Percentiles rank a stretch among this genome's conserved stretches.
Evolutionary conservation across 345 rosid species (phyloP).

Genomic region (Ceriops decandra): DNA sequence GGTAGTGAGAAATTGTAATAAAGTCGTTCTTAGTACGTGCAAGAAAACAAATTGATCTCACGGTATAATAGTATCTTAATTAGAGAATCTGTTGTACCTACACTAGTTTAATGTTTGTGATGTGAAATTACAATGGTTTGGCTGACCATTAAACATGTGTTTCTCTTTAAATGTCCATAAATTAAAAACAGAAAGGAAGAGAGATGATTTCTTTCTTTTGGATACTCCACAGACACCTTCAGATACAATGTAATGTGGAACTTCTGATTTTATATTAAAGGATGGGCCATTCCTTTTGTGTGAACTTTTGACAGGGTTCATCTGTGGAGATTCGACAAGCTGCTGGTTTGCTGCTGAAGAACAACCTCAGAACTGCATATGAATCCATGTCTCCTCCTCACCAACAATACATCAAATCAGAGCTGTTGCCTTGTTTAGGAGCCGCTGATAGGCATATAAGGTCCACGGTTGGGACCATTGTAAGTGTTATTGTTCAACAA

Average conservation of each 20-base stretch:
- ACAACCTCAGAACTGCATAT: conserved; percentile 70
- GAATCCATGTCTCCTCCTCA: conserved; percentile 54
- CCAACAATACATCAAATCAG: conserved; percentile 69
- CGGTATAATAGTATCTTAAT: too few relatives aligned
- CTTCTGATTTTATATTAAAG: not conserved
- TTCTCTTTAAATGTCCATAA: too few relatives aligned
- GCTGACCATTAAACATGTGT: too few relatives aligned
- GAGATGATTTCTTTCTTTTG: not conserved
- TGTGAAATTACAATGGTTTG: too few relatives aligned
- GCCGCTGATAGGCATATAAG: conserved; percentile 83
- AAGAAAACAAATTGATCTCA: too few relatives aligned
- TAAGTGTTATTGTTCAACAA: conserved; percentile 70
- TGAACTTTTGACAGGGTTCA: conserved; percentile 50
- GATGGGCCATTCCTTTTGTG: not conserved
- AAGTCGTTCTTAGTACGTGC: too few relatives aligned
- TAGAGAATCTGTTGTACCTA: too few relatives aligned
- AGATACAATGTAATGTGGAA: not conserved
- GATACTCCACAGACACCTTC: not conserved
- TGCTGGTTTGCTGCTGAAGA: conserved; percentile 90
- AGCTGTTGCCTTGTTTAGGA: conserved; percentile 84
- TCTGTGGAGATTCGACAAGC: conserved; percentile 92
- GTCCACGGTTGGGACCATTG: conserved; percentile 83
- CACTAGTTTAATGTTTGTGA: too few relatives aligned
- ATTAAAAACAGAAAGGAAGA: too few relatives aligned
- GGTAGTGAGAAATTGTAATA: too few relatives aligned